phyloP scores from a whole-genome alignment of 306 rosid species.

The Gillenia trifoliata region DNA sequence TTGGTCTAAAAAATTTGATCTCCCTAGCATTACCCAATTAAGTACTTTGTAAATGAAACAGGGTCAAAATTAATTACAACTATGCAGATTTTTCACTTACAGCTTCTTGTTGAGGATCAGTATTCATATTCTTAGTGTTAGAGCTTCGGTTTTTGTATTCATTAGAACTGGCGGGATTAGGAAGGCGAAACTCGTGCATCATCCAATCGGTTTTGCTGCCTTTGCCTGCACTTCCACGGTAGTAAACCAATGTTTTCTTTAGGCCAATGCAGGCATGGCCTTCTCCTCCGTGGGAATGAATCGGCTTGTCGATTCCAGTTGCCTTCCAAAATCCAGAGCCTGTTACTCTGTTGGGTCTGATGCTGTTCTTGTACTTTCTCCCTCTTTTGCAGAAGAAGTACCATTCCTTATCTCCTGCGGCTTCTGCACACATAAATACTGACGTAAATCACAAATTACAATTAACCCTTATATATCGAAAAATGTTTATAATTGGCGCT shows the following conservation, averaged over 20 bases:
- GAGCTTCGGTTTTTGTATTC: not conserved
- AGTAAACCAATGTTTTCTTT: conserved; percentile 83
- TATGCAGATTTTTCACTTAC: conserved; percentile 31
- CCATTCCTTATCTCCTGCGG: conserved; percentile 57
- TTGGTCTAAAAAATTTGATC: too few relatives aligned
- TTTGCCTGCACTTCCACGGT: conserved; percentile 85
- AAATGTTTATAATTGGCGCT: not conserved
- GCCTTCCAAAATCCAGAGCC: conserved; percentile 96
- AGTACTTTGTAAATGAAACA: not conserved
- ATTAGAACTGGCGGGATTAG: conserved; percentile 15
- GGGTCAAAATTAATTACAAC: not conserved
- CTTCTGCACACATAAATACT: conserved; percentile 27
- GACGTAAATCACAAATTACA: not conserved
- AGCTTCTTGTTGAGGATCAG: conserved; percentile 50
- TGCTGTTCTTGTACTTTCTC: conserved; percentile 83
- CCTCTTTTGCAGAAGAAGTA: conserved; percentile 88
- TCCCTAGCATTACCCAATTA: too few relatives aligned
- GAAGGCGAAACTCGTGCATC: conserved; percentile 98
- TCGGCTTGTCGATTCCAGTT: conserved; percentile 76
- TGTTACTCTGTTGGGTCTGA: conserved; percentile 81
- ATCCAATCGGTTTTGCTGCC: conserved; percentile 97
- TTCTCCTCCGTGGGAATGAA: conserved; percentile 35
- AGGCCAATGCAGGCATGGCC: conserved; percentile 63
- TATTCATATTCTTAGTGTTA: not conserved
- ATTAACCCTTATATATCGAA: not conserved